Evolutionary conservation across 2,329 filamentous ascomycete species (phyloP).

Genomic region (Diplodia seriata): DNA sequence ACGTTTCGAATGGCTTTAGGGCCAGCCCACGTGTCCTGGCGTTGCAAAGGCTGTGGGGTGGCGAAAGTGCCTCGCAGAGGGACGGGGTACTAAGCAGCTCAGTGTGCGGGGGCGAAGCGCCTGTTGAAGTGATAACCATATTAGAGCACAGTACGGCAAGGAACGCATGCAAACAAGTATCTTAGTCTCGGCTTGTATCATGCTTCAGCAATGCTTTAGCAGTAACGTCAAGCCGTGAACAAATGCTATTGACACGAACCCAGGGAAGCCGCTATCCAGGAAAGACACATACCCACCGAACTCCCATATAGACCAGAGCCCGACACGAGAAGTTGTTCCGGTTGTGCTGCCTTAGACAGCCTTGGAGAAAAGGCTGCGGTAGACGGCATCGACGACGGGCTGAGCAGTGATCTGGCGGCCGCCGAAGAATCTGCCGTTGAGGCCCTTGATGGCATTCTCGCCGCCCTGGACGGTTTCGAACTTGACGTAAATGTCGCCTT

Average conservation of each 20-base stretch:
- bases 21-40: neutral
- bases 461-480: conserved; percentile 95
- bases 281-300: conserved; percentile 29
- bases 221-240: neutral
- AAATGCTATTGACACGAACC: conserved; percentile 22
- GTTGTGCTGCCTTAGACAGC: conserved; percentile 14
- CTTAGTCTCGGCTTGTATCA: conserved; percentile 4
- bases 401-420: conserved; percentile 91
- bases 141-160: conserved; percentile 22
- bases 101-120: neutral
- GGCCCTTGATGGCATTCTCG: conserved; percentile 95
- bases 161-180: conserved; percentile 11
- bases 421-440: conserved; percentile 96
- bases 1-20: neutral
- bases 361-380: conserved; percentile 78
- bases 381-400: conserved; percentile 95
- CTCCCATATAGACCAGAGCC: conserved; percentile 13
- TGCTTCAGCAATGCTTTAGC: neutral
- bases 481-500: conserved; percentile 97
- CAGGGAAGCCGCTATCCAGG: conserved; percentile 27
- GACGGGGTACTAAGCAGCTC: neutral
- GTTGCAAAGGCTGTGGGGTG: neutral
- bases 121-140: conserved; percentile 7
- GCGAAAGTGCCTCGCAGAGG: neutral
- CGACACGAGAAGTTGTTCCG: neutral